Base-by-base conservation (phyloP, 495 filamentous ascomycete species). In the Trichoderma orchidacearum region DNA sequence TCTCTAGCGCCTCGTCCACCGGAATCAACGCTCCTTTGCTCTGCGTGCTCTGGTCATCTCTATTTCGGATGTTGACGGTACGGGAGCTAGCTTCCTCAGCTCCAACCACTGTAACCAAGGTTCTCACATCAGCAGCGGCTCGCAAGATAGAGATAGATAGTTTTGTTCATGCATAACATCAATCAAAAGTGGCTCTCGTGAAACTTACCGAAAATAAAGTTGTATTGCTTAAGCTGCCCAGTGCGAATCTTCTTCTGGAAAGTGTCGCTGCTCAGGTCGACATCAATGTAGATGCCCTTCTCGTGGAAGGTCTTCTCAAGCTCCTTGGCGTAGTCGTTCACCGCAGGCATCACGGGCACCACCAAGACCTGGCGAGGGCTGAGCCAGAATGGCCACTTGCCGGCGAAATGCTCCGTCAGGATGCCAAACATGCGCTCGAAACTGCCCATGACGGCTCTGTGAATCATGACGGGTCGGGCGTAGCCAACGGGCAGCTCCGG, bases 341-440 rank as follows among this genome's bases (percentile, higher is more conserved):
- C 81, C 30, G 80, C 79, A 18, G 85, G 86, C 78, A 91, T 91
- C 59, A 98, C 91, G 2, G 93, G 94, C 7, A 97, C 84, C 55
- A 97, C 82, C 59, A 97, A 73, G 51, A 97, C 80, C 72, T 98
- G 93, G 18, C 92, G 84, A 27, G 93, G 93, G 60, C 84, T 91
- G 57, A 98, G 71, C 93, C 93, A 98, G 79, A 96, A 95, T 0
- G 93, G 93, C 92, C 92, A 97, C 72, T 95, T 96, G 60, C 93
- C 93, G 36, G 76, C 93, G 65, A 96, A 98, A 68, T 97, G 93
- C 73, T 98, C 93, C 25, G 78, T 90, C 56, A 96, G 72, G 60
- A 98, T 95, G 55, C 85, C 93, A 58, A 94, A 85, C 74, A 98
- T 96, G 45, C 93, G 86, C 74, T 98, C 93, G 63, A 96, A 88